Conservation (phyloP, 164 flowering plant genomes). For the Vitis cinerea region DNA sequence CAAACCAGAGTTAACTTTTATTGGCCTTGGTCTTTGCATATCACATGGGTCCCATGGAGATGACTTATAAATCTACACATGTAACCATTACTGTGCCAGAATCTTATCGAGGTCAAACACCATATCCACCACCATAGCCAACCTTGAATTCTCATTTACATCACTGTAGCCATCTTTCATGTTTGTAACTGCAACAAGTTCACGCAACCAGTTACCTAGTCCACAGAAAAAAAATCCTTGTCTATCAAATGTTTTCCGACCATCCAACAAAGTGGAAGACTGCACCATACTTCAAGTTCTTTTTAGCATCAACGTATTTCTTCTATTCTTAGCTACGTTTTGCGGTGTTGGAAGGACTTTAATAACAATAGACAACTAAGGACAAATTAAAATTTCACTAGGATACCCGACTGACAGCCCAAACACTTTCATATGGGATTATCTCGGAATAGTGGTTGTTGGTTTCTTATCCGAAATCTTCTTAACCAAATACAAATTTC, state of each 20-base stretch:
- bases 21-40: too few species aligned
- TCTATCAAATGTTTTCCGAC: constrained; percentile 27
- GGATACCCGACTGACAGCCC: constrained; percentile 36
- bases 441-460: constrained; percentile 40
- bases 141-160: too few species aligned
- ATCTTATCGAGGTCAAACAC: too few species aligned
- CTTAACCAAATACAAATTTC: constrained; percentile 43
- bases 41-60: too few species aligned
- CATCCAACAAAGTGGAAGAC: constrained; percentile 62
- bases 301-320: constrained; percentile 55
- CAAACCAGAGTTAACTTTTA: too few species aligned
- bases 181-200: not conserved
- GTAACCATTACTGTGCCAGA: too few species aligned
- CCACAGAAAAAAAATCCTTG: constrained; percentile 12
- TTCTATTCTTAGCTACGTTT: constrained; percentile 46
- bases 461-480: constrained; percentile 55
- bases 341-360: constrained; percentile 61
- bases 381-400: constrained; percentile 55
- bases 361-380: constrained; percentile 63
- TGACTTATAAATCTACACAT: too few species aligned
- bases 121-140: too few species aligned
- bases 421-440: constrained; percentile 67
- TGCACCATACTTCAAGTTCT: constrained; percentile 62
- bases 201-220: not conserved
- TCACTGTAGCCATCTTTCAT: not conserved